Percentiles rank a stretch among this genome's conserved stretches.
Conservation (phyloP, 495 filamentous ascomycete species). For the Collariella sp. region DNA sequence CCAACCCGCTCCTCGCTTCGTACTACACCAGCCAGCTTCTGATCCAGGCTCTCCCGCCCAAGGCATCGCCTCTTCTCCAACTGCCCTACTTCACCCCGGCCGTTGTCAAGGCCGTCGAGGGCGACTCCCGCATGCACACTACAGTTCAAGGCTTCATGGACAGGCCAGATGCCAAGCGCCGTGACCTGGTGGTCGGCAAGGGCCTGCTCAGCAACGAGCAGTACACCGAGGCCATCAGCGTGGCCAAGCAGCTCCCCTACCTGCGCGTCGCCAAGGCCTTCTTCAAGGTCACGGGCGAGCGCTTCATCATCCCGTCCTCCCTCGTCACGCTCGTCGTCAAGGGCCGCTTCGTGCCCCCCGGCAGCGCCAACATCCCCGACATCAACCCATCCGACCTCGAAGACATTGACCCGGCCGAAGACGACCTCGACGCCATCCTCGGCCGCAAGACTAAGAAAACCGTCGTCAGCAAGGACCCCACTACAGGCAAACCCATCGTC, state of each 20-base stretch:
- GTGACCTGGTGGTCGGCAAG: constrained; percentile 56
- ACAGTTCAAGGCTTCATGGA: constrained; percentile 83
- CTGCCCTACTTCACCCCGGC: constrained; percentile 77
- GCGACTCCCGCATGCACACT: constrained; percentile 63
- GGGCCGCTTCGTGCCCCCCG: constrained; percentile 86
- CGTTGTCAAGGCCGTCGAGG: constrained; percentile 68
- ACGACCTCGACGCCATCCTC: constrained; percentile 79
- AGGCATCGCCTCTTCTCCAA: constrained; percentile 80
- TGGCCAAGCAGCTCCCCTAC: constrained; percentile 73
- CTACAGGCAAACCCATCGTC: constrained; percentile 42
- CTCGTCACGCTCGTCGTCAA: constrained; percentile 92
- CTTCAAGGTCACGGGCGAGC: constrained; percentile 96
- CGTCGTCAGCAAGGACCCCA: constrained; percentile 47
- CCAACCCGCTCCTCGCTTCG: constrained; percentile 70
- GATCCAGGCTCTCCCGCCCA: constrained; percentile 80
- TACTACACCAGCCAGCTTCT: constrained; percentile 74
- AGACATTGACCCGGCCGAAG: constrained; percentile 88
- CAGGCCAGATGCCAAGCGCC: constrained; percentile 63
- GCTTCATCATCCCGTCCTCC: constrained; percentile 82
- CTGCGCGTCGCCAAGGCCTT: constrained; percentile 87
- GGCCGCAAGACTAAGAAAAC: constrained; percentile 62
- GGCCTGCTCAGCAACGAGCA: constrained; percentile 65
- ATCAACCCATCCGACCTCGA: constrained; percentile 71
- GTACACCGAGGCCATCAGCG: constrained; percentile 62
- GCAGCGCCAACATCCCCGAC: constrained; percentile 59